Conservation (phyloP, 2,329 filamentous ascomycete species). For the Graphium sp. region DNA sequence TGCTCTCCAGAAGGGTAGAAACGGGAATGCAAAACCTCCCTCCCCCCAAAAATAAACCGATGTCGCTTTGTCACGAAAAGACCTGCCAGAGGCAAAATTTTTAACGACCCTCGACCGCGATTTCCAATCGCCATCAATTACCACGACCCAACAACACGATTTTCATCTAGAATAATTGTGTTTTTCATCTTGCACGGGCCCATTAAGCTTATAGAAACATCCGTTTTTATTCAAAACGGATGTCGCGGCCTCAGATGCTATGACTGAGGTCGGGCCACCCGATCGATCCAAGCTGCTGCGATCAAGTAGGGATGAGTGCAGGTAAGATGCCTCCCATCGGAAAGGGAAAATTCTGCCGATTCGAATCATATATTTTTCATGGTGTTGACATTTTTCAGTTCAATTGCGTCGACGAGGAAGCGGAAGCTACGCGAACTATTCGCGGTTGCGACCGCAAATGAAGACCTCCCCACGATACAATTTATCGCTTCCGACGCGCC, state of each 20-base stretch:
- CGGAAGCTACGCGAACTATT: slow-evolving; percentile 82
- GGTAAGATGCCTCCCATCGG: slow-evolving; percentile 27
- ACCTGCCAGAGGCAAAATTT: slow-evolving; percentile 1
- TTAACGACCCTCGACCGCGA: slow-evolving; percentile 1
- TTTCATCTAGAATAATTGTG: slow-evolving; percentile 4
- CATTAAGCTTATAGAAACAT: slow-evolving; percentile 16
- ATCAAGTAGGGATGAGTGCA: slow-evolving; percentile 45
- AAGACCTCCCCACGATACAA: slow-evolving; percentile 36
- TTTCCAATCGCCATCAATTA: slow-evolving; percentile 4
- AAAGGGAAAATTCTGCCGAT: slow-evolving; percentile 34
- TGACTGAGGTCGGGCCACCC: slow-evolving; percentile 53
- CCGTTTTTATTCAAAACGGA: slow-evolving; percentile 50
- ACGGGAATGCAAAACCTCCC: too few relatives aligned
- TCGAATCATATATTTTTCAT: slow-evolving; percentile 23
- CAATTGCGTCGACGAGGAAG: slow-evolving; percentile 71
- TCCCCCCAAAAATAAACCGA: slow-evolving; percentile 4
- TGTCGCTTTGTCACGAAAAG: background rate
- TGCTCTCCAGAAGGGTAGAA: too few relatives aligned
- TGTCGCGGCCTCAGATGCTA: slow-evolving; percentile 52
- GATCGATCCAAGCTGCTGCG: slow-evolving; percentile 50
- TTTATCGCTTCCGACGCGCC: too few relatives aligned
- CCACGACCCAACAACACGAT: slow-evolving; percentile 4
- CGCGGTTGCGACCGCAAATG: slow-evolving; percentile 55
- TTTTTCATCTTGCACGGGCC: slow-evolving; percentile 5
- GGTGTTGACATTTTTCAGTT: slow-evolving; percentile 32